Conservation (phyloP, 2,329 filamentous ascomycete species). For the Colletotrichum lentis region DNA sequence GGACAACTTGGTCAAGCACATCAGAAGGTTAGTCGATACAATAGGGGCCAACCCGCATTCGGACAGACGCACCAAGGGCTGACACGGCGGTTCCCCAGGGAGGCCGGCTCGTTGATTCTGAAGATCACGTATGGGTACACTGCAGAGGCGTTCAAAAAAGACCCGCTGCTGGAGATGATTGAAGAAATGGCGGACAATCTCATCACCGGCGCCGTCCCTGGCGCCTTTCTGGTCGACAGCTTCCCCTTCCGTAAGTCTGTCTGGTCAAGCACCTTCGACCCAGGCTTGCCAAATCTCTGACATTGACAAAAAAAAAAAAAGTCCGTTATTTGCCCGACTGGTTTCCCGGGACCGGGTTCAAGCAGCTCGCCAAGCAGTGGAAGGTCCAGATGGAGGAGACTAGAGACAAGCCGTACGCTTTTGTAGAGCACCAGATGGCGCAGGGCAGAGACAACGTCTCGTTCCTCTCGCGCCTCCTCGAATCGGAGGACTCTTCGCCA, state of each 20-base stretch:
- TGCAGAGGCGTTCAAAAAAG: constrained; percentile 33
- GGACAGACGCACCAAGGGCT: neutral
- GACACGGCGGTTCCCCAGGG: neutral
- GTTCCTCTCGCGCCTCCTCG: constrained; percentile 21
- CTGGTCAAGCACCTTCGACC: no score
- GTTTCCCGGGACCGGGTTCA: constrained; percentile 37
- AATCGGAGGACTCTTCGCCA: neutral
- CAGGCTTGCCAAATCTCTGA: neutral
- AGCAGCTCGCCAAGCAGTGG: constrained; percentile 33
- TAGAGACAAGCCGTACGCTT: constrained; percentile 35
- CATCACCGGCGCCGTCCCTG: constrained; percentile 32
- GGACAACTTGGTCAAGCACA: constrained; percentile 49
- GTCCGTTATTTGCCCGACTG: constrained; percentile 40
- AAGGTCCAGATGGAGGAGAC: constrained; percentile 12
- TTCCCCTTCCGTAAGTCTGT: constrained; percentile 35
- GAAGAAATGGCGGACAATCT: constrained; percentile 34
- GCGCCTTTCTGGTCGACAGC: constrained; percentile 38
- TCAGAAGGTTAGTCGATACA: constrained; percentile 51
- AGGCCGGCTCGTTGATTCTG: constrained; percentile 35
- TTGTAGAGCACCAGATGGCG: constrained; percentile 42
- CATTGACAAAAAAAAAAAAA: constrained; percentile 30
- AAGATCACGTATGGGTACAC: constrained; percentile 39
- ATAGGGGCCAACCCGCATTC: no score
- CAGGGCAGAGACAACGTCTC: constrained; percentile 30
- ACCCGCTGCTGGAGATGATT: constrained; percentile 36